Percentiles rank a stretch among this genome's conserved stretches.
These are phyloP conservation scores for Aspergillus calidoustus DNA, from an alignment of 2,329 filamentous ascomycete species.

Conservation along the genomic window DNA sequence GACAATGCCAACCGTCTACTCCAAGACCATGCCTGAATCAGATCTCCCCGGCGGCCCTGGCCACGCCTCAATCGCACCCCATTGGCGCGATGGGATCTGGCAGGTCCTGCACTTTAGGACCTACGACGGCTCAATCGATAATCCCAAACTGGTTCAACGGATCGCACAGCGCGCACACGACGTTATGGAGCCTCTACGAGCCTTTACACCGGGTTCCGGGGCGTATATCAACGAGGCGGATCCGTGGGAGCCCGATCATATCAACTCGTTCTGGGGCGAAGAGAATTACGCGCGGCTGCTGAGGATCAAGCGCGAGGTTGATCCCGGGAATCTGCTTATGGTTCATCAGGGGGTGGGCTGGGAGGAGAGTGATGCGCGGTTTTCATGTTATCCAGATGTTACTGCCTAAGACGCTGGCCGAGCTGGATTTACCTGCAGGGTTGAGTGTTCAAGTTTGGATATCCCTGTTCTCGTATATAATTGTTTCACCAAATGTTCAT, in stretches of 20 bases:
- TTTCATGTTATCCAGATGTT: constrained; percentile 21
- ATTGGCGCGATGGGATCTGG: constrained; percentile 27
- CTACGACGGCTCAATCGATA: constrained; percentile 12
- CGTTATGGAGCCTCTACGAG: constrained; percentile 20
- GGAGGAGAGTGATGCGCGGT: constrained; percentile 18
- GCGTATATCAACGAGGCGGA: constrained; percentile 25
- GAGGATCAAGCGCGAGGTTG: constrained; percentile 21
- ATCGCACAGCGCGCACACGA: constrained; percentile 19
- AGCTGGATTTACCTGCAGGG: too few species aligned
- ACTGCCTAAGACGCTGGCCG: too few species aligned
- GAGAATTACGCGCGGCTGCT: constrained; percentile 22
- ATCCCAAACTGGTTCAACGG: constrained; percentile 15
- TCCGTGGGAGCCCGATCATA: constrained; percentile 19
- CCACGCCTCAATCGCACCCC: constrained; percentile 24
- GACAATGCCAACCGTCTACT: constrained; percentile 14
- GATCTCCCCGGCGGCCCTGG: constrained; percentile 22
- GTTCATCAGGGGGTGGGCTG: constrained; percentile 22
- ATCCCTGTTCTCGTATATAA: too few species aligned
- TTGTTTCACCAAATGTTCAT: too few species aligned
- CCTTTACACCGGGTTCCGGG: constrained; percentile 22
- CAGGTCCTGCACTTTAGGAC: constrained; percentile 21
- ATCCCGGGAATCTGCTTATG: constrained; percentile 20
- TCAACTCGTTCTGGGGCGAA: constrained; percentile 22
- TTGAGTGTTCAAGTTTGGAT: too few species aligned
- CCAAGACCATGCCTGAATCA: constrained; percentile 9